A percentile compares a stretch with the other conserved stretches of the same genome.
Evolutionary conservation across 2,329 filamentous ascomycete genomes (phyloP).

Genomic region (Fusarium sp.): DNA sequence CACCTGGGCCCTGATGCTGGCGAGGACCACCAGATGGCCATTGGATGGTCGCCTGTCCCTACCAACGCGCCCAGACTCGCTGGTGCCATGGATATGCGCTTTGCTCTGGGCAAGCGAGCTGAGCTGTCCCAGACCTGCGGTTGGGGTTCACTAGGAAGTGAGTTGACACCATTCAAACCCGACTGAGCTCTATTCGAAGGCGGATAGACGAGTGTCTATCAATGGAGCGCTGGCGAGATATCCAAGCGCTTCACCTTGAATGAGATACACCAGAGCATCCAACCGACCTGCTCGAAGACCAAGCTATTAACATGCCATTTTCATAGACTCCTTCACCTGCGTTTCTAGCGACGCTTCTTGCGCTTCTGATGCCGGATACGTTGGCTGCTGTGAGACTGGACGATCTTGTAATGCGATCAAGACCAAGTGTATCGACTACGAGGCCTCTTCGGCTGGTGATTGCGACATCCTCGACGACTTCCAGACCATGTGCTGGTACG

Average conservation of each 20-base stretch:
- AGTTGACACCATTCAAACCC: constrained; percentile 26
- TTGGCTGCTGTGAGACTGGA: constrained; percentile 50
- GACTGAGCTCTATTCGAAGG: neutral
- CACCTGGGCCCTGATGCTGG: constrained; percentile 19
- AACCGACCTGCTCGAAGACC: neutral
- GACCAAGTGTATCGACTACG: constrained; percentile 50
- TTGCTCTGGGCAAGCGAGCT: constrained; percentile 45
- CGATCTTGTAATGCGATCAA: constrained; percentile 46
- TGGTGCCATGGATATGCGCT: constrained; percentile 47
- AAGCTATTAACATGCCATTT: neutral
- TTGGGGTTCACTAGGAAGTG: constrained; percentile 46
- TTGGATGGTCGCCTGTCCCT: constrained; percentile 49
- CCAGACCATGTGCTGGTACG: constrained; percentile 53
- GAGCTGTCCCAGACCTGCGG: constrained; percentile 47
- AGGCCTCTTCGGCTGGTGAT: constrained; percentile 34
- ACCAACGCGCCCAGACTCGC: constrained; percentile 46
- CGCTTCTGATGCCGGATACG: constrained; percentile 38
- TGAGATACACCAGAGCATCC: neutral
- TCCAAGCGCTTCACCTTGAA: neutral
- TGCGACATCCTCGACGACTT: constrained; percentile 46
- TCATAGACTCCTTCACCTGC: constrained; percentile 47
- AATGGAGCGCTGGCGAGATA: neutral
- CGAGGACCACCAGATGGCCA: constrained; percentile 40
- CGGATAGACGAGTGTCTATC: neutral
- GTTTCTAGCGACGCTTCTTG: constrained; percentile 43